These are phyloP conservation scores for Fusarium sp. DNA, from an alignment of 2,329 filamentous ascomycete species.

Conservation along the genomic window DNA sequence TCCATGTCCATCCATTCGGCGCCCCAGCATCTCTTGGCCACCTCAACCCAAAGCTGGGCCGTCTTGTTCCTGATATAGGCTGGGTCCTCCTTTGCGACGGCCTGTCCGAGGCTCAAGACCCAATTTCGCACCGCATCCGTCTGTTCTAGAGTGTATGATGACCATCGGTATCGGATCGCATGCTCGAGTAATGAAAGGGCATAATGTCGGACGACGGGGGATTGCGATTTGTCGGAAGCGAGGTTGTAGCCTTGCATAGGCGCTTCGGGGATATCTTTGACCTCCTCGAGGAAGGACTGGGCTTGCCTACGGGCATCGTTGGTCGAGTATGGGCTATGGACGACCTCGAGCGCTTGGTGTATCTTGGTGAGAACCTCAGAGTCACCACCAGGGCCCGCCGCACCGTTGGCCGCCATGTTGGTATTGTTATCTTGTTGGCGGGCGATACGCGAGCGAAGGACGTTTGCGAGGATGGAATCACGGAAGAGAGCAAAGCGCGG, in stretches of 20 bases:
- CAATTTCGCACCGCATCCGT: conserved; percentile 78
- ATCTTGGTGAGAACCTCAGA: conserved; percentile 75
- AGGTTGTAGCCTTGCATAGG: conserved; percentile 88
- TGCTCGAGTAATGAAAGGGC: conserved; percentile 93
- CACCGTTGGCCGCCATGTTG: conserved; percentile 57
- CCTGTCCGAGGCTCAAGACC: conserved; percentile 83
- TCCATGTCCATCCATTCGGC: conserved; percentile 97
- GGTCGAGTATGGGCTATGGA: conserved; percentile 85
- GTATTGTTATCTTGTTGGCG: conserved; percentile 31
- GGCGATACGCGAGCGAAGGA: conserved; percentile 26
- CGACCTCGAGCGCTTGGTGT: conserved; percentile 86
- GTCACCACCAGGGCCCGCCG: conserved; percentile 56
- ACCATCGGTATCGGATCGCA: conserved; percentile 88
- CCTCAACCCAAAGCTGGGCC: conserved; percentile 93
- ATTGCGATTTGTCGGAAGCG: conserved; percentile 80
- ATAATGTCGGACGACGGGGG: conserved; percentile 90
- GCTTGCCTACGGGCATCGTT: conserved; percentile 88
- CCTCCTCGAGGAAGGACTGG: conserved; percentile 85
- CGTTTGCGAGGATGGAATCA: conserved; percentile 25
- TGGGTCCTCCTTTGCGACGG: conserved; percentile 80
- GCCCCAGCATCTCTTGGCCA: conserved; percentile 95
- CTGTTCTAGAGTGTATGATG: conserved; percentile 78
- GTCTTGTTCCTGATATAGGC: conserved; percentile 93
- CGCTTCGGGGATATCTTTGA: conserved; percentile 85
- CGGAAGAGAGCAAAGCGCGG: conserved; percentile 30